phyloP scores from a whole-genome alignment of 129 eudicot species.

The Mikania micrantha region DNA sequence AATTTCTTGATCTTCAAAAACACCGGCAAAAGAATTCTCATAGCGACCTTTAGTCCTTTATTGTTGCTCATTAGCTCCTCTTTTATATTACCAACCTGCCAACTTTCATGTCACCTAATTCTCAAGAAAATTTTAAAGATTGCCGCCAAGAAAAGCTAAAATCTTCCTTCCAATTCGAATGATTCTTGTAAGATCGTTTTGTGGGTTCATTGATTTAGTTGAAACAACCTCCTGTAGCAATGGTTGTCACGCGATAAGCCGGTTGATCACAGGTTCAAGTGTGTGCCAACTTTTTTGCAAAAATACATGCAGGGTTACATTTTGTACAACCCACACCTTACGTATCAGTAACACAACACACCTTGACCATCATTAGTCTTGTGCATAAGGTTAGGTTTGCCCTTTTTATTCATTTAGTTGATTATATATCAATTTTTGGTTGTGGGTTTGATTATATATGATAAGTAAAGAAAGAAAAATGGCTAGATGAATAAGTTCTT shows the following conservation, averaged over 20 bases:
- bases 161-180: constrained; percentile 1
- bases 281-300: no score
- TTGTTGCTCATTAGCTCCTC: constrained; percentile 56
- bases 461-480: neutral
- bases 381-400: no score
- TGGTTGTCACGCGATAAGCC: no score
- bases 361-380: no score
- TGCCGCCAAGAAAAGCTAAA: neutral
- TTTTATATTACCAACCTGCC: constrained; percentile 48
- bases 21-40: constrained; percentile 55
- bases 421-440: neutral
- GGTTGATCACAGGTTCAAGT: no score
- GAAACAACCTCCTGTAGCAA: no score
- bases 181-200: neutral
- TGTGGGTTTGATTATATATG: neutral
- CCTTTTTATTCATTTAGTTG: no score
- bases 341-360: no score
- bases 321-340: no score
- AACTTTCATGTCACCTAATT: constrained; percentile 37
- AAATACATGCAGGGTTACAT: no score
- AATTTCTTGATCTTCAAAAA: constrained; percentile 41
- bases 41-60: constrained; percentile 47
- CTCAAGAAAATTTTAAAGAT: constrained; percentile 22
- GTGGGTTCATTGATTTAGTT: neutral
- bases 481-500: constrained; percentile 20